Evolutionary conservation across 1,139 yeast species (phyloP), one percentile per base, ranked within the genome.

Genomic region (Pichia sp.): DNA sequence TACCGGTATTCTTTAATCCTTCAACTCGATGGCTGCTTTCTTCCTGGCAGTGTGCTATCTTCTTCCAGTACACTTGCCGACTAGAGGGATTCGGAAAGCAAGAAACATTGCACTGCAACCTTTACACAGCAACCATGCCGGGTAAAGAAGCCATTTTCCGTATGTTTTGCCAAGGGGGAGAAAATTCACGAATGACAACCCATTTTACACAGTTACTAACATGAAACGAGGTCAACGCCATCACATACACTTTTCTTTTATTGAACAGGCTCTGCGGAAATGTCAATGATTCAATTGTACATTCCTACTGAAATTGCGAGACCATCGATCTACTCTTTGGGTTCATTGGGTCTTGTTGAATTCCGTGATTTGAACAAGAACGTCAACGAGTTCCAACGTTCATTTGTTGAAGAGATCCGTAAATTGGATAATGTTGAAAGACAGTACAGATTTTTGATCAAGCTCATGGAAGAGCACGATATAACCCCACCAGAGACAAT

Each of bases 281-380:
- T 81, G 91, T 74, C 85, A 17, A 70, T 79, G 58, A 74, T 80
- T 30, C 85, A 81, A 54, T 60, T 82, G 49, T 81, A 79, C 52
- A 76, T 81, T 35, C 87, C 88, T 3, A 66, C 78, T 19, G 93
- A 82, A 58, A 72, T 75, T 18, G 64, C 82, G 3, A 64, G 91
- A 48, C 85, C 78, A 40, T 67, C 79, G 12, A 69, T 79, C 31
- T 74, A 77, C 52, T 64, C 75, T 19, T 61, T 82, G 31, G 91
- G 91, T 10, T 73, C 73, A 33, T 59, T 78, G 48, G 78, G 81
- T 35, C 58, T 72, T 39, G 64, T 81, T 32, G 85, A 81, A 60
- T 77, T 82, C 49, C 64, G 84, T 44, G 93, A 82, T 55, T 64
- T 78, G 54, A 82, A 82, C 57, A 64, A 72, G 31, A 74, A 75